phyloP scores from a whole-genome alignment of 2,329 filamentous ascomycete species.

The Zalaria sp. region DNA sequence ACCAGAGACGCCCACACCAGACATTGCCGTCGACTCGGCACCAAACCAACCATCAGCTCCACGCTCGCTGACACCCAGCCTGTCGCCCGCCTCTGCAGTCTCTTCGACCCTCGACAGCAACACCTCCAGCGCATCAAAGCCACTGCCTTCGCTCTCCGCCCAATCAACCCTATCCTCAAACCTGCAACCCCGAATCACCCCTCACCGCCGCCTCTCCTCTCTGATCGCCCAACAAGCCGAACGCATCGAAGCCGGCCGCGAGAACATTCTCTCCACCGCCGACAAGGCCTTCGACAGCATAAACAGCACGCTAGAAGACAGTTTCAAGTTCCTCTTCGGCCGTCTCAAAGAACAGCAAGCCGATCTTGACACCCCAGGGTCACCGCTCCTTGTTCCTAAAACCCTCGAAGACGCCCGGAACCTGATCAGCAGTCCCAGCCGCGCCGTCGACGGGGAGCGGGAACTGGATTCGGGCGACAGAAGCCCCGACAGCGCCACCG shows the following conservation, averaged over 20 bases:
- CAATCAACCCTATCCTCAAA: slow-evolving; percentile 5
- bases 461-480: slow-evolving; percentile 3
- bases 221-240: slow-evolving; percentile 74
- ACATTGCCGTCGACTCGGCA: slow-evolving; percentile 23
- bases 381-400: slow-evolving; percentile 50
- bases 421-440: slow-evolving; percentile 41
- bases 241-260: slow-evolving; percentile 64
- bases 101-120: slow-evolving; percentile 4
- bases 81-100: slow-evolving; percentile 10
- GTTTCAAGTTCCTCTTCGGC: slow-evolving; percentile 85
- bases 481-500: slow-evolving; percentile 9
- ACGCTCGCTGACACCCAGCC: slow-evolving; percentile 19
- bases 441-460: neutral
- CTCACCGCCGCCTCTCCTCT: slow-evolving; percentile 68
- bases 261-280: slow-evolving; percentile 59
- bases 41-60: slow-evolving; percentile 16
- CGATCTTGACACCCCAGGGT: slow-evolving; percentile 26
- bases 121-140: slow-evolving; percentile 7
- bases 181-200: slow-evolving; percentile 31
- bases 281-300: slow-evolving; percentile 90
- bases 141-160: slow-evolving; percentile 14
- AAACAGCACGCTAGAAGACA: slow-evolving; percentile 76
- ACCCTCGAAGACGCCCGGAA: slow-evolving; percentile 88
- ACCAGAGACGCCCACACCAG: slow-evolving; percentile 32
- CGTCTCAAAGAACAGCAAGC: slow-evolving; percentile 59